These are phyloP conservation scores for Aspergillus carbonarius DNA, from an alignment of 2,329 filamentous ascomycete species.

Conservation along the genomic window DNA sequence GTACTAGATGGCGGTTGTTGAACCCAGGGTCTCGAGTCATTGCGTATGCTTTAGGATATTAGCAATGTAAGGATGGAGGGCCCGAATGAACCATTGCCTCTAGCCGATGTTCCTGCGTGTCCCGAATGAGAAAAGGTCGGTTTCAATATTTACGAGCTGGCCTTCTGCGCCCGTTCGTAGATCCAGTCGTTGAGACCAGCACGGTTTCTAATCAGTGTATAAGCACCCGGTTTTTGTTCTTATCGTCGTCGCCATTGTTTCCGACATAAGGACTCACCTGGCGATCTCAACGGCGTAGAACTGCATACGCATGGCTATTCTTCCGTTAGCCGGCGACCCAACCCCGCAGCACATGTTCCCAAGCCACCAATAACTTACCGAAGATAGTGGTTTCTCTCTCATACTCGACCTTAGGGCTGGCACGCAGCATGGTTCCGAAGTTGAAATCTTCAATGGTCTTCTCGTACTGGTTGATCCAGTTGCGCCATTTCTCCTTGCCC, in stretches of 20 bases:
- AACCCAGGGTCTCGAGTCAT: neutral
- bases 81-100: neutral
- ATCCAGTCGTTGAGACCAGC: conserved; percentile 95
- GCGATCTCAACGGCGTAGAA: conserved; percentile 78
- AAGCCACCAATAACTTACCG: conserved; percentile 52
- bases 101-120: neutral
- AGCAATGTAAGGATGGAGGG: neutral
- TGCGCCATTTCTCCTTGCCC: conserved; percentile 92
- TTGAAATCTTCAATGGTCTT: conserved; percentile 97
- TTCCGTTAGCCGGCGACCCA: conserved; percentile 10
- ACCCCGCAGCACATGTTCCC: neutral
- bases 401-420: conserved; percentile 77
- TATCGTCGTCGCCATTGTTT: neutral
- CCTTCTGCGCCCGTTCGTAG: conserved; percentile 68
- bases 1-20: neutral
- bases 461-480: conserved; percentile 91
- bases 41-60: neutral
- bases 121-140: neutral
- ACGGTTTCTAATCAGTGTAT: conserved; percentile 62
- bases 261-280: conserved; percentile 51
- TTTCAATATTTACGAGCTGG: conserved; percentile 22
- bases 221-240: neutral
- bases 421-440: conserved; percentile 90
- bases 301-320: conserved; percentile 68
- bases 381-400: conserved; percentile 89